Conservation (phyloP, 768 basidiomycete species). For the Chalciporus sphaerocephalus region DNA sequence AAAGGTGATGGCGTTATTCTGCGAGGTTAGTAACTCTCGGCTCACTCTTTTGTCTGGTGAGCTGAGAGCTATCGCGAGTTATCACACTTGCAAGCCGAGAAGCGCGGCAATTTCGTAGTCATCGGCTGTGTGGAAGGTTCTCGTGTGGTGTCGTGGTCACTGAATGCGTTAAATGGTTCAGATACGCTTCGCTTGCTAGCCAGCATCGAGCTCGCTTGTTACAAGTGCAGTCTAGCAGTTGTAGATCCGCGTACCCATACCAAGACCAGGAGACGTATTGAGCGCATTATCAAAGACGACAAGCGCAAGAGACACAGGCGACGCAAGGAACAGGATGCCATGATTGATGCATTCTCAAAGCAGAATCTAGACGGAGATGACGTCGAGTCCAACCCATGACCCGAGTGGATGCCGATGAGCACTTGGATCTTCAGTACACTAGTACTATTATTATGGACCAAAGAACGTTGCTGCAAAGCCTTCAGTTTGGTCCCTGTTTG, state of each 20-base stretch:
- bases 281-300: slow-evolving; percentile 82
- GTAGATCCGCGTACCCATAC: slow-evolving; percentile 62
- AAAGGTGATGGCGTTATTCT: slow-evolving; percentile 66
- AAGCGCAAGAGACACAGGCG: slow-evolving; percentile 74
- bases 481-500: slow-evolving; percentile 4
- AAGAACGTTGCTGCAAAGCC: slow-evolving; percentile 11
- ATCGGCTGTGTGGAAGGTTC: slow-evolving; percentile 72
- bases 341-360: slow-evolving; percentile 74
- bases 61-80: slow-evolving; percentile 34
- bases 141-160: slow-evolving; percentile 78
- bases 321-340: slow-evolving; percentile 78
- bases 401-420: background rate
- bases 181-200: slow-evolving; percentile 79
- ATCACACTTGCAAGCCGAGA: slow-evolving; percentile 77
- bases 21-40: slow-evolving; percentile 48
- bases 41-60: background rate
- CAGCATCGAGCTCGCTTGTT: slow-evolving; percentile 81
- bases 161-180: slow-evolving; percentile 79
- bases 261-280: slow-evolving; percentile 66
- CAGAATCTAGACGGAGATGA: slow-evolving; percentile 37
- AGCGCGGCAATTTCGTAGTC: slow-evolving; percentile 83
- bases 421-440: slow-evolving; percentile 1
- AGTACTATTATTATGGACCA: background rate
- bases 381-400: slow-evolving; percentile 25
- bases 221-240: slow-evolving; percentile 65